Evolutionary conservation across 140 eudicot genomes (phyloP), one percentile per base, ranked within the genome.

Genomic region (Eryngium alpinum): DNA sequence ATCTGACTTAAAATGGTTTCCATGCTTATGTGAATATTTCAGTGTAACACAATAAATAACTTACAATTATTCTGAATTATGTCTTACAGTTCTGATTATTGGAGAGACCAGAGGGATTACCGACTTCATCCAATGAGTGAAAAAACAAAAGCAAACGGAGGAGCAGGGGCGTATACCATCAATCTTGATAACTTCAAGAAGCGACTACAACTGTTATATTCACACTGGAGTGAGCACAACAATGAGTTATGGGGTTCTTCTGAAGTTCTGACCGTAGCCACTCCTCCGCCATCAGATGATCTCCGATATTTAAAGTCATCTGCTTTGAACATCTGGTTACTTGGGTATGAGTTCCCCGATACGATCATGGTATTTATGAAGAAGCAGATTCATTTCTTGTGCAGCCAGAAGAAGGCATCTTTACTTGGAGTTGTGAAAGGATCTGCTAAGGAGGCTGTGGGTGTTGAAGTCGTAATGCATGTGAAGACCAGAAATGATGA

Each of bases 361-460:
- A 78, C 81, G 34, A 78, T 78, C 14, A 78, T 78, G 81, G 81
- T 78, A 65, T 78, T 78, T 31, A 78, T 78, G 81, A 78, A 78
- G 81, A 78, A 78, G 57, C 73, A 78, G 81, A 78, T 78, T 46
- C 81, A 78, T 57, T 78, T 78, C 71, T 57, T 78, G 72, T 78
- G 81, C 59, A 78, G 81, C 72, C 81, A 21, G 57, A 78, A 78
- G 81, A 78, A 78, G 57, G 81, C 81, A 27, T 75, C 79, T 50
- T 75, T 75, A 27, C 79, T 75, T 75, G 63, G 38, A 50, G 63
- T 49, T 75, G 81, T 59, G n/a, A 78, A 78, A 78, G 71, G 53
- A 78, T 24, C 72, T 57, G 81, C 81, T 57, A 78, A 62, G 81
- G 71, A 78, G 81, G 34, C 71, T 59, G 81, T 57, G 72, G 51